Evolutionary conservation across 108 stramenopile genomes (phyloP).

Genomic region (Cylindrotheca fusiformis): DNA sequence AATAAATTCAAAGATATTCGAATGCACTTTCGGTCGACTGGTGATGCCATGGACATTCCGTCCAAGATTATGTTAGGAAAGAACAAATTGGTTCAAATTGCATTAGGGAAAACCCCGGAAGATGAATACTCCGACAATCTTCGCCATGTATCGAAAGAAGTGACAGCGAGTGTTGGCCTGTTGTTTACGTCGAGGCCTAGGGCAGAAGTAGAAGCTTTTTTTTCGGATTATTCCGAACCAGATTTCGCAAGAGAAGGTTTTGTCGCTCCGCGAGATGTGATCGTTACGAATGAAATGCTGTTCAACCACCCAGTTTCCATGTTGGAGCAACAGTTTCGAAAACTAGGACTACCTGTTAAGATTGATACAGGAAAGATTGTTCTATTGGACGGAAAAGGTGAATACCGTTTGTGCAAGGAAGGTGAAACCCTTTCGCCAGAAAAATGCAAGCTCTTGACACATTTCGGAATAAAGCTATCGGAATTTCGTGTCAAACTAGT

Average conservation of each 20-base stretch:
- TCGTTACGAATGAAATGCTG: conserved; percentile 68
- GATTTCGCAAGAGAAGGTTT: conserved; percentile 92
- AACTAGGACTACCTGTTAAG: conserved; percentile 90
- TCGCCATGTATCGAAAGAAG: conserved; percentile 73
- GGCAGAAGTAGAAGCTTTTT: conserved; percentile 82
- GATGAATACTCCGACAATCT: conserved; percentile 96
- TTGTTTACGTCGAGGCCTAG: conserved; percentile 76
- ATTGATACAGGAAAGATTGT: conserved; percentile 86
- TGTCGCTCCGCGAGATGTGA: conserved; percentile 63
- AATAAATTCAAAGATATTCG: conserved; percentile 93
- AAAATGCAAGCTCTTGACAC: conserved; percentile 88
- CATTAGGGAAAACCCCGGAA: conserved; percentile 82
- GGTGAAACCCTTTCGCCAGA: conserved; percentile 85
- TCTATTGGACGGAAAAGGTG: conserved; percentile 70
- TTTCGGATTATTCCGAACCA: conserved; percentile 71
- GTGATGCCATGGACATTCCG: conserved; percentile 18
- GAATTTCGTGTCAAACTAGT: conserved; percentile 77
- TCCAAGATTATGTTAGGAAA: conserved; percentile 94
- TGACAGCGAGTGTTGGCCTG: conserved; percentile 87
- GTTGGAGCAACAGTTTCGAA: conserved; percentile 95
- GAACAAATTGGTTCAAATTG: conserved; percentile 93
- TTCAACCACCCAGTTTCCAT: conserved; percentile 82
- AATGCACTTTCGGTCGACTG: conserved; percentile 67
- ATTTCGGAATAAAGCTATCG: conserved; percentile 82
- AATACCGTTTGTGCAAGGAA: conserved; percentile 81